Evolutionary conservation across 192 early-diverging fungal genomes (phyloP).

Genomic region (Backusella morwellensis): DNA sequence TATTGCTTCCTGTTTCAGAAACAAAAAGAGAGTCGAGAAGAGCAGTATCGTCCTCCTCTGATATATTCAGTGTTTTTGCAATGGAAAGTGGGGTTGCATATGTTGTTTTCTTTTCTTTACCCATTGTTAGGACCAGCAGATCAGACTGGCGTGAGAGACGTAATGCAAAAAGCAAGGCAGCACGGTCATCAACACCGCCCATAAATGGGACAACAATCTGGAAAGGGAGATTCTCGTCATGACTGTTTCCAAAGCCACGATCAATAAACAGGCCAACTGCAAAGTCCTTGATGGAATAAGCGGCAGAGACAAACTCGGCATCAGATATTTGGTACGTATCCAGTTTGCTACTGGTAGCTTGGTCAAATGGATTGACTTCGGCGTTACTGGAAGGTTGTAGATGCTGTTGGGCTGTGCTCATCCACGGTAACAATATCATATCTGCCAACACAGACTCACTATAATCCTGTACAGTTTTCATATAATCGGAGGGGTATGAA

Average conservation of each 20-base stretch:
- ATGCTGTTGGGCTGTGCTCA: conserved; percentile 24
- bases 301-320: not conserved
- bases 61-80: not conserved
- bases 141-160: conserved; percentile 22
- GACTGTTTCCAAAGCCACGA: conserved; percentile 58
- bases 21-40: not conserved
- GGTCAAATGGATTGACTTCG: not conserved
- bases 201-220: conserved; percentile 69
- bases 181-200: conserved; percentile 75
- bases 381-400: not conserved
- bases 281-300: conserved; percentile 30
- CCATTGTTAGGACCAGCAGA: not conserved
- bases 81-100: not conserved
- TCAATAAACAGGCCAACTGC: conserved; percentile 66
- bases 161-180: conserved; percentile 54
- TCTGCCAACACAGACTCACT: conserved; percentile 49
- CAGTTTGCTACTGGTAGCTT: not conserved
- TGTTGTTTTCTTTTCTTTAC: not conserved
- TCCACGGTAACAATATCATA: conserved; percentile 72
- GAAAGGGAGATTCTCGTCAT: conserved; percentile 40
- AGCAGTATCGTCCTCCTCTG: not conserved
- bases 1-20: not conserved
- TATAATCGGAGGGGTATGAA: conserved; percentile 63
- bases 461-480: conserved; percentile 58
- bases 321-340: conserved; percentile 2